A percentile compares a stretch with the other conserved stretches of the same genome.
Conservation (phyloP, 495 filamentous ascomycete species). For the Pyronema domesticum region DNA sequence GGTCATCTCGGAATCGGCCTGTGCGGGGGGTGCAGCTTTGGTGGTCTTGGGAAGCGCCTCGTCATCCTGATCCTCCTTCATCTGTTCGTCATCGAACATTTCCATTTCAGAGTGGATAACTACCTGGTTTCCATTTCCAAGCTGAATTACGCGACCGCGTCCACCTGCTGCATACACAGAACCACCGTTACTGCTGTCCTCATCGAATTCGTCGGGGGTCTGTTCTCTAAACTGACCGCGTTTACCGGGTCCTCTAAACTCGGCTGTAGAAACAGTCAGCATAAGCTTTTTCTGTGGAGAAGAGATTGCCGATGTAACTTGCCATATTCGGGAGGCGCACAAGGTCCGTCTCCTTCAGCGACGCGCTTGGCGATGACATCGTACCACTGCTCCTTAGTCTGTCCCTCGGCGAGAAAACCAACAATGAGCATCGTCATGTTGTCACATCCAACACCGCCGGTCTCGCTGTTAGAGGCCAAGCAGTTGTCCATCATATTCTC, state of each 20-base stretch:
- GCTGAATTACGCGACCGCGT: conserved; percentile 74
- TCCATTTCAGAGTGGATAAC: conserved; percentile 67
- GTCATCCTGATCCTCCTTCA: conserved; percentile 40
- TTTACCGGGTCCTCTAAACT: conserved; percentile 82
- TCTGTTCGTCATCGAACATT: conserved; percentile 80
- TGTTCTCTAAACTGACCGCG: conserved; percentile 76
- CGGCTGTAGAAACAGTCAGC: conserved; percentile 50
- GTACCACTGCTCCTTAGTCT: conserved; percentile 95
- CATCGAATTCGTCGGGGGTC: conserved; percentile 79
- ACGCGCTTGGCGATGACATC: conserved; percentile 85
- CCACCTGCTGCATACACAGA: conserved; percentile 27
- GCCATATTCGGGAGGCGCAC: conserved; percentile 98
- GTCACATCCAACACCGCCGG: conserved; percentile 92
- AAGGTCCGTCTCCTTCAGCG: conserved; percentile 91
- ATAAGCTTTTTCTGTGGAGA: conserved; percentile 28
- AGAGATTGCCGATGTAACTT: conserved; percentile 35
- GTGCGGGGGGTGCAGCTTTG: background rate
- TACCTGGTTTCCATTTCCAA: conserved; percentile 85
- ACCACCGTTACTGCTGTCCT: conserved; percentile 44
- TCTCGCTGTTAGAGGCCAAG: conserved; percentile 89
- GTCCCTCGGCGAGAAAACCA: conserved; percentile 61
- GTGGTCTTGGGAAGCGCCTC: conserved; percentile 11
- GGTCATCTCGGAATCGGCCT: too few relatives aligned
- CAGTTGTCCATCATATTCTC: conserved; percentile 99
- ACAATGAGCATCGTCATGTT: conserved; percentile 98